These are phyloP conservation scores for Paraconiothyrium brasiliense DNA, from an alignment of 2,329 filamentous ascomycete genomes.

Conservation along the genomic window DNA sequence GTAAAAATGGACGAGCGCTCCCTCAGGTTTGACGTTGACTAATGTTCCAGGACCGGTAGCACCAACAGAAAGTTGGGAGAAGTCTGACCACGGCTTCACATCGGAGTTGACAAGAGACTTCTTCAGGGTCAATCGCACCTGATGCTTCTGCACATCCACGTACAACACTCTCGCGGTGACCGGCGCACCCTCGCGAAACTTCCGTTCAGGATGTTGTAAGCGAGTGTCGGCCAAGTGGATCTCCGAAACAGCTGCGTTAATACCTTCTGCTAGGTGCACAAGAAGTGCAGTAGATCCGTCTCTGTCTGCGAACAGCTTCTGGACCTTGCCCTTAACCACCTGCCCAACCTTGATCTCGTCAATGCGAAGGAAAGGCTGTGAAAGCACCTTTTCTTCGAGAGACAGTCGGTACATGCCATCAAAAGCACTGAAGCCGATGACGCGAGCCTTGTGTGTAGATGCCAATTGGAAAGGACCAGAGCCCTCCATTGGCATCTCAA, in stretches of 20 bases:
- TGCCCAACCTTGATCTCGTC: conserved; percentile 87
- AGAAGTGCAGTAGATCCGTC: conserved; percentile 84
- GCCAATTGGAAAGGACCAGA: conserved; percentile 81
- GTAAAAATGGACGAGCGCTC: conserved; percentile 93
- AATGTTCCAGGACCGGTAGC: conserved; percentile 87
- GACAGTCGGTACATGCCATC: conserved; percentile 89
- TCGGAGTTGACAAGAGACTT: conserved; percentile 95
- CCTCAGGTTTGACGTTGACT: conserved; percentile 78
- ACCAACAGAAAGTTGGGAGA: conserved; percentile 76
- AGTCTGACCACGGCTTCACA: conserved; percentile 78
- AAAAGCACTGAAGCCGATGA: conserved; percentile 86
- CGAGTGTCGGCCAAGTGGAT: conserved; percentile 88
- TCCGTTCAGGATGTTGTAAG: conserved; percentile 93
- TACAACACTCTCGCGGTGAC: conserved; percentile 89
- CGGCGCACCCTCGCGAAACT: conserved; percentile 86
- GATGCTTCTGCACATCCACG: conserved; percentile 76
- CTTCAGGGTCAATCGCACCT: conserved; percentile 89
- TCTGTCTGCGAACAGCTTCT: conserved; percentile 82
- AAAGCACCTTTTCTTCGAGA: conserved; percentile 80
- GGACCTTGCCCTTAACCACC: conserved; percentile 81
- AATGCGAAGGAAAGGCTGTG: conserved; percentile 88
- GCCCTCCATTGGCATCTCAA: conserved; percentile 80
- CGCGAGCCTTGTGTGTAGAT: conserved; percentile 80
- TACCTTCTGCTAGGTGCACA: conserved; percentile 83
- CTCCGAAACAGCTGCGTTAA: conserved; percentile 87